Conservation (phyloP, 805 yeast genomes). For the Wickerhamomyces tratensis region DNA sequence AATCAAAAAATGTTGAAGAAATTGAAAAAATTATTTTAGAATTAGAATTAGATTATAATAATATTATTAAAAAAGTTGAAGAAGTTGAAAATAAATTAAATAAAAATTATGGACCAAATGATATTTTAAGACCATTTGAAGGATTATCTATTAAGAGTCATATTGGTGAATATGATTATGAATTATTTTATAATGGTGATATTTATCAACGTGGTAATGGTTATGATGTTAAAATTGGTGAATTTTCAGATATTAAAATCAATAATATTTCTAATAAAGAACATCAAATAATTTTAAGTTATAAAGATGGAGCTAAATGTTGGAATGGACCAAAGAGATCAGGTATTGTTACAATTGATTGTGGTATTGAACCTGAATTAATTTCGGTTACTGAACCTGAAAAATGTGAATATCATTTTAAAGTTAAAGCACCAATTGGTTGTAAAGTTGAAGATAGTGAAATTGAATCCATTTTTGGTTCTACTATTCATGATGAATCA, state of each 20-base stretch:
- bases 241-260: constrained; percentile 15
- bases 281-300: constrained; percentile 29
- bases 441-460: constrained; percentile 14
- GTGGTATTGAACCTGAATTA: constrained; percentile 52
- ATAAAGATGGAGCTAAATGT: constrained; percentile 63
- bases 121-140: constrained; percentile 49
- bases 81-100: constrained; percentile 4
- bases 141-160: constrained; percentile 35
- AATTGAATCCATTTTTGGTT: too few relatives aligned
- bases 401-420: constrained; percentile 69
- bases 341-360: constrained; percentile 51
- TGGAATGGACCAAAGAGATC: constrained; percentile 92
- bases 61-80: background rate
- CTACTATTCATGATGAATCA: too few relatives aligned
- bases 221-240: constrained; percentile 43
- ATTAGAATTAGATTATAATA: background rate
- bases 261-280: constrained; percentile 22
- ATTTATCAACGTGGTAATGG: constrained; percentile 47
- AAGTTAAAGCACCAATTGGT: constrained; percentile 30
- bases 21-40: constrained; percentile 3
- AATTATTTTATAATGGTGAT: constrained; percentile 45
- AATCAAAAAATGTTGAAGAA: constrained; percentile 5
- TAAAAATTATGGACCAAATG: constrained; percentile 48
- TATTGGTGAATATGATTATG: constrained; percentile 67
- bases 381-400: constrained; percentile 79